These are phyloP conservation scores for Globisporangium paroecandrum DNA, from an alignment of 352 stramenopile genomes.

Conservation along the genomic window DNA sequence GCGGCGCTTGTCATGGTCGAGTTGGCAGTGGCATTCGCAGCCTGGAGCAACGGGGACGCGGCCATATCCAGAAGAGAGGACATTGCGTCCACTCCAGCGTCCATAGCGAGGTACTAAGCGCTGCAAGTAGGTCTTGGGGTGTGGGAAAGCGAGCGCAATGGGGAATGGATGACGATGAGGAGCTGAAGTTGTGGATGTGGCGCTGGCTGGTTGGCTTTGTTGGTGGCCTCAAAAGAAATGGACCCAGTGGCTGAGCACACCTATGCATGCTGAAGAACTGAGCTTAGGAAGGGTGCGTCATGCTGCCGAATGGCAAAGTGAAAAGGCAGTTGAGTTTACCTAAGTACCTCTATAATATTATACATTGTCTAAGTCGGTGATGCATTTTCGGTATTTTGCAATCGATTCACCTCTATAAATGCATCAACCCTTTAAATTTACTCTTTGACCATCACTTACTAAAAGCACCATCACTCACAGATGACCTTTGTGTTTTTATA, in stretches of 20 bases:
- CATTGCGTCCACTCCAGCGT: constrained; percentile 3
- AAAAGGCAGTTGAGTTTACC: background rate
- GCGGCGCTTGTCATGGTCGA: constrained; percentile 14
- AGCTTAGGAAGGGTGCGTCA: background rate
- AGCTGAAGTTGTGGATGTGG: background rate
- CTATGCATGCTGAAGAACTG: background rate
- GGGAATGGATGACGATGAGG: constrained; percentile 1
- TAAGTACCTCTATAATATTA: background rate
- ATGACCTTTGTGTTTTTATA: background rate
- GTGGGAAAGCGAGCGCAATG: background rate
- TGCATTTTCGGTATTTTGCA: background rate
- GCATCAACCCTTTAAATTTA: background rate
- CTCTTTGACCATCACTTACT: background rate
- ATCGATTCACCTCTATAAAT: background rate
- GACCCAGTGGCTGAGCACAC: background rate
- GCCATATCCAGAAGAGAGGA: background rate
- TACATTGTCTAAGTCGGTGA: background rate
- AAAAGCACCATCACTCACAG: background rate
- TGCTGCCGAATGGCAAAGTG: background rate
- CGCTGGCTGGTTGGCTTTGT: too few relatives aligned
- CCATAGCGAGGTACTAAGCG: background rate
- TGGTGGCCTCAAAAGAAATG: background rate
- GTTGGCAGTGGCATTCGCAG: constrained; percentile 12
- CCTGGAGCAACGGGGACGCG: background rate
- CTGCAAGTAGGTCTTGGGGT: background rate